Evolutionary conservation across 1,284 basidiomycete species (phyloP).

Genomic region (Rhodofomes roseus): DNA sequence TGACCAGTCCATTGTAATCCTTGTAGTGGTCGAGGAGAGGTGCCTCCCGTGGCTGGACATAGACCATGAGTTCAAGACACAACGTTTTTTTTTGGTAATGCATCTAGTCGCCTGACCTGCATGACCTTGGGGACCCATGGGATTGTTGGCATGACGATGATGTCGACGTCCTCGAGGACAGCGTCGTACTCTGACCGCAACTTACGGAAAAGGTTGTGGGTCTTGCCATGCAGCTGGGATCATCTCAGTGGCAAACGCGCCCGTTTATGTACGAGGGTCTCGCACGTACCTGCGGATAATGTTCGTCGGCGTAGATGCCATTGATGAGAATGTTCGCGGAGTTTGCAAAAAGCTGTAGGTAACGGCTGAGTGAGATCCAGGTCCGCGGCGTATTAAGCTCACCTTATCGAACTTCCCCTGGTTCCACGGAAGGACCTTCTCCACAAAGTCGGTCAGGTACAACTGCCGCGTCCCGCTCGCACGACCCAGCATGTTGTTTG

Average conservation of each 20-base stretch:
- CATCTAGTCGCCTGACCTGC: constrained; percentile 11
- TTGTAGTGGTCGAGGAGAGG: constrained; percentile 16
- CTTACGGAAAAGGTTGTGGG: constrained; percentile 39
- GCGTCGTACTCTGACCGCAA: constrained; percentile 37
- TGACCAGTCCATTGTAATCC: constrained; percentile 20
- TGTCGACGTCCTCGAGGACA: constrained; percentile 34
- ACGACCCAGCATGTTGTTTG: constrained; percentile 19
- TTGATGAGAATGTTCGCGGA: constrained; percentile 20
- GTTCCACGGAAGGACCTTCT: constrained; percentile 35
- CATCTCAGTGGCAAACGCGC: neutral
- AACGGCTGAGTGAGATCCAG: neutral
- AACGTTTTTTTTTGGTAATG: neutral
- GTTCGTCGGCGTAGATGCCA: constrained; percentile 25
- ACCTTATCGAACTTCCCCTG: constrained; percentile 38
- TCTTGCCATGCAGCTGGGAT: constrained; percentile 29
- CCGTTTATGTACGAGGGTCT: neutral
- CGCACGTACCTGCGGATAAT: constrained; percentile 23
- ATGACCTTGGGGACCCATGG: constrained; percentile 25
- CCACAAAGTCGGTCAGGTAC: constrained; percentile 35
- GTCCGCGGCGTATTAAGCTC: neutral
- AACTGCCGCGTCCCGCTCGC: constrained; percentile 27
- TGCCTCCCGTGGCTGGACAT: constrained; percentile 13
- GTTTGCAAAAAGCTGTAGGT: constrained; percentile 15
- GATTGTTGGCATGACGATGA: constrained; percentile 43
- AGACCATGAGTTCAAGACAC: neutral